Evolutionary conservation across 2,329 filamentous ascomycete species (phyloP).

Genomic region (Aspergillaceae sp.): DNA sequence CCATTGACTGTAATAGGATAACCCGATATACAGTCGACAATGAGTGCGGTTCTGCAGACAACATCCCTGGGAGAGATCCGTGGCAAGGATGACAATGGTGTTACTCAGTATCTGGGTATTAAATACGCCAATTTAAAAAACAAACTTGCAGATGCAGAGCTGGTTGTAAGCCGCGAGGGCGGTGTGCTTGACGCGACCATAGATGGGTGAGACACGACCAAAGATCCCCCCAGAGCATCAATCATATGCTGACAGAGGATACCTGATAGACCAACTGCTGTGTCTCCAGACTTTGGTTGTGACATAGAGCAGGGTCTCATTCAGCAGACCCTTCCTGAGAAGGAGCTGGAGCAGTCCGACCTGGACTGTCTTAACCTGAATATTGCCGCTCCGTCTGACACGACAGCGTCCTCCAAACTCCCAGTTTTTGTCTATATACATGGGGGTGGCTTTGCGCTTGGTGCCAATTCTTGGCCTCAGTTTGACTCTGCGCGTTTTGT

Average conservation of each 20-base stretch:
- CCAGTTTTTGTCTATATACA: conserved; percentile 49
- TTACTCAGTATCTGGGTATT: conserved; percentile 28
- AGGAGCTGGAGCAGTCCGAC: conserved; percentile 35
- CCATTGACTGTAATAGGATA: too few species aligned
- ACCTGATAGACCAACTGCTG: conserved; percentile 27
- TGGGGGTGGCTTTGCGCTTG: conserved; percentile 44
- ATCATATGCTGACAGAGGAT: neutral
- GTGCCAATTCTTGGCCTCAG: conserved; percentile 46
- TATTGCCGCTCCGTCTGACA: conserved; percentile 37
- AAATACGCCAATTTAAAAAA: conserved; percentile 30
- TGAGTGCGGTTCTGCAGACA: conserved; percentile 11
- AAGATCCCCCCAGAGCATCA: neutral
- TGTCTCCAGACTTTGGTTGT: conserved; percentile 34
- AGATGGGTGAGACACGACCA: conserved; percentile 23
- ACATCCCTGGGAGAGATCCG: conserved; percentile 21
- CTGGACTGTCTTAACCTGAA: conserved; percentile 46
- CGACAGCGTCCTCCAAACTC: conserved; percentile 23
- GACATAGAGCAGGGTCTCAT: conserved; percentile 42
- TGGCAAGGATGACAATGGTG: conserved; percentile 17
- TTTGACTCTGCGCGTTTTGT: conserved; percentile 42
- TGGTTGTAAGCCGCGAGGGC: conserved; percentile 17
- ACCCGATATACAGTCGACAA: too few species aligned
- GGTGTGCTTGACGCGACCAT: conserved; percentile 24
- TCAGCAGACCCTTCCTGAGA: conserved; percentile 39
- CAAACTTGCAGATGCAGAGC: conserved; percentile 26